Evolutionary conservation across 2,329 filamentous ascomycete species (phyloP), one percentile per base, ranked within the genome.

Genomic region (Colletotrichum brevisporum): DNA sequence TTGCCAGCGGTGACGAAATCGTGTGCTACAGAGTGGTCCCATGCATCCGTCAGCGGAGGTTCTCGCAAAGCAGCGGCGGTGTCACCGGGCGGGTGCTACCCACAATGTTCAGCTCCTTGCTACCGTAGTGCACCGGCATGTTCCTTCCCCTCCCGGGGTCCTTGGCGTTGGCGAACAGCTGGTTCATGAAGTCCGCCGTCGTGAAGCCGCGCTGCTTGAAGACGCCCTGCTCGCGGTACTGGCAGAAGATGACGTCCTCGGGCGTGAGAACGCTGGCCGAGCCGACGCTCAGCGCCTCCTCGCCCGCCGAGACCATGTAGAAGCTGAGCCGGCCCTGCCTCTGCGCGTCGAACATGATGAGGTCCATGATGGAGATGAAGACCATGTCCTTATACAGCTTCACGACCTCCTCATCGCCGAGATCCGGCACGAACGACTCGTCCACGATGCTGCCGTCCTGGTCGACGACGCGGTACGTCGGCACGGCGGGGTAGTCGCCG

Each of bases 291-390:
- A 97, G 94, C 41, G 95, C 96, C 85, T 99, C 96, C 83, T 98
- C 95, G 67, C 95, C 95, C 0, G 94, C 93, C 45, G 93, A 95
- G 76, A 95, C 95, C 93, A 99, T 98, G 82, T 99, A 99, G 82
- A 99, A 99, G 79, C 92, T 95, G 64, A 97, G 83, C 21, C 94
- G 90, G n/a, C 95, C 95, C 81, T 99, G 96, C 53, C 96, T 88
- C 81, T 99, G 96, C 0, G 96, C 95, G 76, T 99, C 96, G 77
- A 97, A 98, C 95, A 98, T 98, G 78, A 98, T 93, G 63, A 97
- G 81, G 78, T 99, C 96, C 94, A 99, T 96, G 73, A 98, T 92
- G 64, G 92, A 90, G 10, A 91, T 84, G 43, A 85, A 87, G 10
- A 92, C 75, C 90, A 92, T 92, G 74, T 90, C 88, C 68, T 83